These are phyloP conservation scores for Dillenia suffruticosa DNA, from an alignment of 164 flowering plant species.

Conservation along the genomic window DNA sequence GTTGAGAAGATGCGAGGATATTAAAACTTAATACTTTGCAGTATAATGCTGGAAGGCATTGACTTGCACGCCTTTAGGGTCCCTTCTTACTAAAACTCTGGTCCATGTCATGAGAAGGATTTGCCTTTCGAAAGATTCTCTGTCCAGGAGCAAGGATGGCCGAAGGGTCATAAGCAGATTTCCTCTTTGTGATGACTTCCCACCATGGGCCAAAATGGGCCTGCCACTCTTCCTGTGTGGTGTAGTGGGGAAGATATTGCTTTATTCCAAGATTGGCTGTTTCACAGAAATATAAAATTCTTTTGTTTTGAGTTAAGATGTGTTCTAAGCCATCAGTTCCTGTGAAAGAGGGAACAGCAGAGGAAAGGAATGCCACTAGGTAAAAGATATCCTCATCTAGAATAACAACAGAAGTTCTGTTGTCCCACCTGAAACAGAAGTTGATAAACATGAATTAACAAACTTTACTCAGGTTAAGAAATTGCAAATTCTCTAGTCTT, in stretches of 20 bases:
- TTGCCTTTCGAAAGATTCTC: conserved; percentile 58
- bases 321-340: conserved; percentile 42
- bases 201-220: conserved; percentile 74
- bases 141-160: conserved; percentile 86
- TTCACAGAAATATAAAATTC: conserved; percentile 45
- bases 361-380: conserved; percentile 55
- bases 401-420: conserved; percentile 51
- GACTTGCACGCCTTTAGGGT: background rate
- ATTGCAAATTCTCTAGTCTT: background rate
- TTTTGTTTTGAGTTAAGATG: conserved; percentile 37
- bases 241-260: conserved; percentile 72
- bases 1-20: conserved; percentile 6
- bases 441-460: background rate
- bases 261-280: conserved; percentile 51
- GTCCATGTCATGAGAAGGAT: conserved; percentile 20
- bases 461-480: background rate
- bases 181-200: conserved; percentile 56
- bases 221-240: conserved; percentile 59
- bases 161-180: conserved; percentile 67
- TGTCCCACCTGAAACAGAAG: conserved; percentile 54
- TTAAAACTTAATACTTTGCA: conserved; percentile 2
- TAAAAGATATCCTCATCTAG: conserved; percentile 62
- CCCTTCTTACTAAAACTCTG: background rate
- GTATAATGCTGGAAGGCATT: background rate
- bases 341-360: conserved; percentile 45